Conservation (phyloP, 345 rosid species). For the Lagerstroemia speciosa region DNA sequence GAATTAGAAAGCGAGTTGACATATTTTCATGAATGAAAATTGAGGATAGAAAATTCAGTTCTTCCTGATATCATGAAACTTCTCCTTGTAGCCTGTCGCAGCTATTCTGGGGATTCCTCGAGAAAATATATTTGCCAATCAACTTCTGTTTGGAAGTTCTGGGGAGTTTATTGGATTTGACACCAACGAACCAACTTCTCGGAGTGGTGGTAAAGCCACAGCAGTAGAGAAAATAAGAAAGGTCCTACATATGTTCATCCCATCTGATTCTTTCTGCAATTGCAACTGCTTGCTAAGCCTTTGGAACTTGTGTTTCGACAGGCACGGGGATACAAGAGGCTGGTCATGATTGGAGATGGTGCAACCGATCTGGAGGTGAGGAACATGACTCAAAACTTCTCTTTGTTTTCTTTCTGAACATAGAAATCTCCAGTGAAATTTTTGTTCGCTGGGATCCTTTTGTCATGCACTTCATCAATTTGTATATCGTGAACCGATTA, state of each 20-base stretch:
- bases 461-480: no score
- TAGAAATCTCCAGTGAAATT: no score
- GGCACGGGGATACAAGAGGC: constrained; percentile 58
- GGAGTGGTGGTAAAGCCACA: constrained; percentile 91
- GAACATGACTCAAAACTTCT: not conserved
- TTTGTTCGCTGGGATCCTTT: no score
- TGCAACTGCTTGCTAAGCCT: constrained; percentile 9
- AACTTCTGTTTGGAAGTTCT: constrained; percentile 53
- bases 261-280: not conserved
- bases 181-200: constrained; percentile 80
- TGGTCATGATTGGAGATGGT: constrained; percentile 97
- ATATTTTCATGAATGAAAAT: not conserved
- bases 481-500: not conserved
- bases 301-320: constrained; percentile 22
- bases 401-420: not conserved
- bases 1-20: not conserved
- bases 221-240: constrained; percentile 81
- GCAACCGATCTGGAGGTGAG: constrained; percentile 95
- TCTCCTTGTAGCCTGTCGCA: constrained; percentile 66
- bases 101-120: constrained; percentile 72
- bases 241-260: constrained; percentile 24
- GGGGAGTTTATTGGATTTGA: constrained; percentile 83
- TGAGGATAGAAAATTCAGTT: not conserved
- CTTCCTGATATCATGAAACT: not conserved
- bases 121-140: constrained; percentile 83